Evolutionary conservation across 148 eudicot genomes (phyloP), one percentile per base, ranked within the genome.

Genomic region (Chenopodium suecicum): DNA sequence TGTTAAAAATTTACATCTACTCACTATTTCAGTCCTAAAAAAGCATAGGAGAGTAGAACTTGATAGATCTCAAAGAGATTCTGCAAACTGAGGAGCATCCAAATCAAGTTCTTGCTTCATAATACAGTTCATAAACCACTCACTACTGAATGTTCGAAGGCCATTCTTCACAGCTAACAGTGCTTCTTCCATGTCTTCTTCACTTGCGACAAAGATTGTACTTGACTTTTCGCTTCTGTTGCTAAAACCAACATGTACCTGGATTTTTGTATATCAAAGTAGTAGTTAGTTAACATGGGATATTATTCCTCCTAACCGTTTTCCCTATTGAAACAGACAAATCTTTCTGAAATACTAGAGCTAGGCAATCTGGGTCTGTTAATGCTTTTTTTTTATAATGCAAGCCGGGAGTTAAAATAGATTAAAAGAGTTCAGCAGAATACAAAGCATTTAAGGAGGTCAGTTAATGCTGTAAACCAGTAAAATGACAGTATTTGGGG

Each of bases 31-130:
- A 6, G 44, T 84, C 46, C 79, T 41, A 3, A 54, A 54, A 71
- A 44, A 58, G 13, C 73, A 10, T 29, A 13, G 22, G 62, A 17
- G 11, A 23, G 67, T 4, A 48, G 74, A 70, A 48, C 64, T 74
- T 16, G 62, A n/a, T 20, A 44, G 25, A 52, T 64, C 22, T 85
- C 85, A 94, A 47, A 94, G 97, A 73, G 95, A 93, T 85, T 91
- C 98, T 20, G 94, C 98, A 90, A 94, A 94, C 87, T 90, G 95
- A 74, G 97, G 91, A 48, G 95, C 97, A 41, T 91, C 95, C 84
- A 91, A 78, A 78, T 93, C 97, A 20, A 94, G 94, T 76, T 93
- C 95, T 91, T 95, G 98, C 83, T 78, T 95, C 98, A 95, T 89
- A 66, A 95, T 86, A 81, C 95, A 93, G 86, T 78, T 91, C 95